These are phyloP conservation scores for Albifimbria verrucaria DNA, from an alignment of 2,329 filamentous ascomycete species.

Conservation along the genomic window DNA sequence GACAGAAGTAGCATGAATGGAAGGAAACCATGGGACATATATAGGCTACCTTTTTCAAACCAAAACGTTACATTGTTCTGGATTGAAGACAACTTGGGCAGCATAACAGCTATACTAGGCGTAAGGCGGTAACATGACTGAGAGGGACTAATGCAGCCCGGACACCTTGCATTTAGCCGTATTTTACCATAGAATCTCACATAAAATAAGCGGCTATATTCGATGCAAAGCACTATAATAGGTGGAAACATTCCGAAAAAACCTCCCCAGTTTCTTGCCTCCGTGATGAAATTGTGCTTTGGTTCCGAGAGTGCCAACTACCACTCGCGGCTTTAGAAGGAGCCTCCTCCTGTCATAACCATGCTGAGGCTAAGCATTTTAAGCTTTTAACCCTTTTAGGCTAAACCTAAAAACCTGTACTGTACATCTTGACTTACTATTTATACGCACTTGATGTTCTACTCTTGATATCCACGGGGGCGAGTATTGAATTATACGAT, in stretches of 20 bases:
- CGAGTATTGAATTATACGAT: no score
- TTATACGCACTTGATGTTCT: no score
- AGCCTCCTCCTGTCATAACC: no score
- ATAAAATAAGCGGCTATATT: background rate
- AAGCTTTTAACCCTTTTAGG: no score
- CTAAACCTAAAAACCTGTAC: no score
- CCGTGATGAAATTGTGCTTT: background rate
- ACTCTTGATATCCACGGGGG: no score
- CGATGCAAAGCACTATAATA: background rate
- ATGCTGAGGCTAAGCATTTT: no score
- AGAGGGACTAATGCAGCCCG: background rate
- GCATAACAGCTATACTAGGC: background rate
- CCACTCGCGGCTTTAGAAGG: no score
- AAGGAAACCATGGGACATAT: background rate
- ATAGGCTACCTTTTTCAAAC: background rate
- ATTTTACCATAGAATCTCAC: background rate
- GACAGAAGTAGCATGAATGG: background rate
- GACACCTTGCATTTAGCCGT: background rate
- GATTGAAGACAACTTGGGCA: background rate
- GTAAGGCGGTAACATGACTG: background rate
- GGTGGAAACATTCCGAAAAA: background rate
- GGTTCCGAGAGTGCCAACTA: background rate
- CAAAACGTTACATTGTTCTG: background rate
- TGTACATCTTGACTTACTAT: no score
- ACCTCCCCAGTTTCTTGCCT: background rate